Base-by-base conservation (phyloP, 306 rosid genomes). In the Quercus glauca region DNA sequence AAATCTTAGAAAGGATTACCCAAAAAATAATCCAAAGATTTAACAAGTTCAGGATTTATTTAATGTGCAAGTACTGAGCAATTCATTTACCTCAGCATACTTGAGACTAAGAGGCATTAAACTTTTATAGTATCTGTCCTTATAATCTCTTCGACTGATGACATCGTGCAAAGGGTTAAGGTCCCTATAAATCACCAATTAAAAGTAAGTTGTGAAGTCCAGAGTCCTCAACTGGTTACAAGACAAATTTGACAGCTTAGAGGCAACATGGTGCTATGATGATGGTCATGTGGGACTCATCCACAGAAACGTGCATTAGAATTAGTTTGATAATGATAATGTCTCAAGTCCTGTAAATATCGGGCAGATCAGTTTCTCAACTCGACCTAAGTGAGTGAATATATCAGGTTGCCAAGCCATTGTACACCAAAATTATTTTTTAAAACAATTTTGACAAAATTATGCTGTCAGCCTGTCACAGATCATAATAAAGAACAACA, bases 91-190 rank as follows among this genome's bases (percentile, higher is more conserved):
- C 93, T 92, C 90, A 19, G 89, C 74, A 83, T 92, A 94, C 83
- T 88, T 91, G 33, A 82, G 87, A 76, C 97, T 93, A 78, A 94
- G 92, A 79, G 91, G 93, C 64, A 91, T 77, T 76, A 94, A 82
- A 83, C 90, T 83, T 78, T 75, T 82, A 53, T 86, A 94, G 88
- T 94, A 91, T 84, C 90, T 94, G 57, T 94, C 99, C 83, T 79
- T 87, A 86, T 94, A 94, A 70, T 87, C 88, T 2, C 81, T 61
- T 69, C 41, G 85, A 80, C 74, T 61, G 84, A 91, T 89, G 83
- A 92, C 87, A 85, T 92, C 92, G 70, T 94, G 92, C 89, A 94
- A 85, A 55, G 98, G 98, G 77, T 92, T 92, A 73, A 94, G 97
- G 84, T 92, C 99, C 95, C 99, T 92, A 82, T 21, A 64, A 68